Conservation (phyloP, 177 flowering plant species). For the Vitis hybrid region DNA sequence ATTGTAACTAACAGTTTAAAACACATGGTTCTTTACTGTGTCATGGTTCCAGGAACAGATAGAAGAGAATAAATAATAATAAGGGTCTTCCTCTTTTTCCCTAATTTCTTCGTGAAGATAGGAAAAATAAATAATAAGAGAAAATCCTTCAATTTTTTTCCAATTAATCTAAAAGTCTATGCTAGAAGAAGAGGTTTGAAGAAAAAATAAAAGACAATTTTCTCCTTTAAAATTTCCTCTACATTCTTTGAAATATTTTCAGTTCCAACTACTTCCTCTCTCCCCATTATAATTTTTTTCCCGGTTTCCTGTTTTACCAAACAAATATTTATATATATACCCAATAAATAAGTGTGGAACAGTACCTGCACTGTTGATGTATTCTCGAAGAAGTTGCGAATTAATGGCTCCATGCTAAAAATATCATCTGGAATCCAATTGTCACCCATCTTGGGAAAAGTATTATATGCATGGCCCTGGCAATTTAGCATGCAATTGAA, state of each 20-base stretch:
- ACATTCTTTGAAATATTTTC: neutral
- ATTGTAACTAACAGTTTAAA: too few species aligned
- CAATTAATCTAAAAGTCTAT: neutral
- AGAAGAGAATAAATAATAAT: neutral
- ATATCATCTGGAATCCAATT: constrained; percentile 86
- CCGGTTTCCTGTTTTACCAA: too few species aligned
- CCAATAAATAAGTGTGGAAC: neutral
- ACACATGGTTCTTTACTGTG: too few species aligned
- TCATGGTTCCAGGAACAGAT: neutral
- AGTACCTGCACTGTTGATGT: constrained; percentile 91
- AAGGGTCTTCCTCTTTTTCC: neutral
- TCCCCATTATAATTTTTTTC: neutral
- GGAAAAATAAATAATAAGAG: neutral
- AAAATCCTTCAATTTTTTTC: neutral
- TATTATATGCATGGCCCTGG: constrained; percentile 95
- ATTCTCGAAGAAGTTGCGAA: constrained; percentile 93
- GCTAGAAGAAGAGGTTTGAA: neutral
- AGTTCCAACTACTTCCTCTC: neutral
- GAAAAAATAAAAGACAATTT: neutral
- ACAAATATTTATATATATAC: neutral
- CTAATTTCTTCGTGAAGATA: neutral
- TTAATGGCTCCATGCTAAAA: constrained; percentile 73
- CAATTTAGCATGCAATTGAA: constrained; percentile 11
- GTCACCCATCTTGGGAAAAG: constrained; percentile 98
- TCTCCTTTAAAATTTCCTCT: neutral